A percentile compares a stretch with the other conserved stretches of the same genome.
Conservation (phyloP, 1,139 yeast species). For the Yamadazyma jaroonii region DNA sequence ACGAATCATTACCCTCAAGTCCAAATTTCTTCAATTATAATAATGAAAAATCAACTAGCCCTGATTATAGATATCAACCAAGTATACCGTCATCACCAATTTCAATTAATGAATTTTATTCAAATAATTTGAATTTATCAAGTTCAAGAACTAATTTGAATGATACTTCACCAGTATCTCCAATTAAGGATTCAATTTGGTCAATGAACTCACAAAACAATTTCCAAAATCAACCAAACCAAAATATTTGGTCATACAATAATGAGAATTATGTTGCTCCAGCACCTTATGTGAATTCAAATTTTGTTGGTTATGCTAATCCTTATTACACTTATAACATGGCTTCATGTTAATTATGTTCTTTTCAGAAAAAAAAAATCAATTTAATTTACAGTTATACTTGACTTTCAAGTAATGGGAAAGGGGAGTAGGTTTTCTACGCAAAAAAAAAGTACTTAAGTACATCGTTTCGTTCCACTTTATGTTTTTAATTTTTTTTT, state of each 20-base stretch:
- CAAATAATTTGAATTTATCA: not conserved
- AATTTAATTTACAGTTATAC: not conserved
- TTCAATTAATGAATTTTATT: slow-evolving; percentile 12
- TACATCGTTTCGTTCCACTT: slow-evolving; percentile 4
- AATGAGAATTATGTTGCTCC: slow-evolving; percentile 11
- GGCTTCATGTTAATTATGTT: slow-evolving; percentile 27
- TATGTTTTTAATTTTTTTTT: slow-evolving; percentile 11
- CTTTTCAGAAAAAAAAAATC: not conserved
- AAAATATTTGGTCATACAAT: slow-evolving; percentile 21
- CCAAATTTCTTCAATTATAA: slow-evolving; percentile 2
- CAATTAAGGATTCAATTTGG: slow-evolving; percentile 27
- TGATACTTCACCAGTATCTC: slow-evolving; percentile 20
- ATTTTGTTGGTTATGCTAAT: slow-evolving; percentile 38
- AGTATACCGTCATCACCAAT: slow-evolving; percentile 22
- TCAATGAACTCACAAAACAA: slow-evolving; percentile 5
- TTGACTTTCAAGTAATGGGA: not conserved
- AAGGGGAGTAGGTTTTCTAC: not conserved
- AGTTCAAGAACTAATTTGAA: not conserved
- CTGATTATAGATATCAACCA: slow-evolving; percentile 14
- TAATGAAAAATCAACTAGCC: slow-evolving; percentile 7
- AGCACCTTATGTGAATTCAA: slow-evolving; percentile 16
- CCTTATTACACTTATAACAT: slow-evolving; percentile 36
- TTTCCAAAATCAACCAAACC: slow-evolving; percentile 1
- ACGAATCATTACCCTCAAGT: slow-evolving; percentile 2
- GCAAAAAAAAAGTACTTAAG: not conserved